Percentiles rank a stretch among this genome's conserved stretches.
Evolutionary conservation across 805 yeast species (phyloP).

Genomic region (Helenozyma baotianmanensis): DNA sequence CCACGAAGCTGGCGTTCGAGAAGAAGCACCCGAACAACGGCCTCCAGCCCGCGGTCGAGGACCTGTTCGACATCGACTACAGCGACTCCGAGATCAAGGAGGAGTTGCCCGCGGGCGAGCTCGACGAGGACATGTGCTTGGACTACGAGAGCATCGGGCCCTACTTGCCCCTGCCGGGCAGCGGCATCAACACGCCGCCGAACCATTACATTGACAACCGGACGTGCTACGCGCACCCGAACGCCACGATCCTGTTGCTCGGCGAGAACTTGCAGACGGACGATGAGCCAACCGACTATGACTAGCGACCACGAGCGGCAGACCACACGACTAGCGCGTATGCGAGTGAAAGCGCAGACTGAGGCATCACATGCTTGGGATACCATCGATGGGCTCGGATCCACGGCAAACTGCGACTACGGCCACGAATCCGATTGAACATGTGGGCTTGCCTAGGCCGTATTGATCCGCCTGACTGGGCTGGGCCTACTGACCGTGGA

Average conservation of each 20-base stretch:
- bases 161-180: constrained; percentile 26
- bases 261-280: constrained; percentile 8
- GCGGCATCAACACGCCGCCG: constrained; percentile 28
- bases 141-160: constrained; percentile 21
- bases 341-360: too few species aligned
- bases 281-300: too few species aligned
- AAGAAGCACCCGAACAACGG: constrained; percentile 20
- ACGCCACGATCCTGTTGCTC: constrained; percentile 28
- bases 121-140: constrained; percentile 8
- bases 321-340: too few species aligned
- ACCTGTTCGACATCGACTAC: constrained; percentile 34
- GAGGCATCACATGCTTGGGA: too few species aligned
- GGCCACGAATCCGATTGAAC: too few species aligned
- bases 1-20: constrained; percentile 35
- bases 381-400: too few species aligned
- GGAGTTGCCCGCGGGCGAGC: constrained; percentile 13
- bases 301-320: too few species aligned
- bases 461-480: too few species aligned
- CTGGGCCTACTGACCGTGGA: too few species aligned
- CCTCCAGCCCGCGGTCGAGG: constrained; percentile 15
- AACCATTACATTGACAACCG: constrained; percentile 29
- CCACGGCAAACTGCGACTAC: too few species aligned
- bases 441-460: too few species aligned
- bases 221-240: constrained; percentile 41
- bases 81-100: constrained; percentile 13